Evolutionary conservation across 495 filamentous ascomycete genomes (phyloP), one percentile per base, ranked within the genome.

Genomic region (Delitschia confertaspora): DNA sequence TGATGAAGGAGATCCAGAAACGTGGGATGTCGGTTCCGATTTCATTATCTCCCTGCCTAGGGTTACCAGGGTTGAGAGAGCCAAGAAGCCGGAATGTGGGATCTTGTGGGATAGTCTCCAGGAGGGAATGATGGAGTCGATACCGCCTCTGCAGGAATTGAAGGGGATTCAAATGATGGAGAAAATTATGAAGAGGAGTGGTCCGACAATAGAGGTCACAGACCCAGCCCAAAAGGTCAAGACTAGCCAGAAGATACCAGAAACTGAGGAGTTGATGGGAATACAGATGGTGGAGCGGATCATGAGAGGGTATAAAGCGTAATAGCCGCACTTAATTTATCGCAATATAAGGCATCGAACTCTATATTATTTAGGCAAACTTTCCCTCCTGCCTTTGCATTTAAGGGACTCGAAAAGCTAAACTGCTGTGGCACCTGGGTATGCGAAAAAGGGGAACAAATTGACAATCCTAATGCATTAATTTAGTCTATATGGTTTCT

Each of bases 131-230:
- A 17, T 51, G 5, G 30, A 27, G 7, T 33, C 26, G 3, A 34
- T 51, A n/a, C 36, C 37, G 11, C 23, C 35, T 5, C 30, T 51
- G n/a, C 48, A 45, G 21, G 48, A 51, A 37, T 32, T 51, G 2
- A 51, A 46, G 23, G 48, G 48, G 16, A 51, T 51, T 4, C 41
- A 38, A n/a, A 45, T 44, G 36, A 51, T 51, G 48, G 48, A 51
- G 42, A 13, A 34, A n/a, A 51, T 51, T 10, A 51, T 51, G 48
- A 34, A 36, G 14, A 14, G 21, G 8, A 21, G 20, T 17, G 31
- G 25, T 11, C 19, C 36, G n/a, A 6, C 13, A 6, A 29, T 20
- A 36, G 23, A 45, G n/a, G n/a, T n/a, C n/a, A n/a, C n/a, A n/a
- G n/a, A n/a, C n/a, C n/a, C n/a, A n/a, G n/a, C n/a, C n/a, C n/a